Evolutionary conservation across 768 basidiomycete species (phyloP).

Genomic region (Tephrocybe sp.): DNA sequence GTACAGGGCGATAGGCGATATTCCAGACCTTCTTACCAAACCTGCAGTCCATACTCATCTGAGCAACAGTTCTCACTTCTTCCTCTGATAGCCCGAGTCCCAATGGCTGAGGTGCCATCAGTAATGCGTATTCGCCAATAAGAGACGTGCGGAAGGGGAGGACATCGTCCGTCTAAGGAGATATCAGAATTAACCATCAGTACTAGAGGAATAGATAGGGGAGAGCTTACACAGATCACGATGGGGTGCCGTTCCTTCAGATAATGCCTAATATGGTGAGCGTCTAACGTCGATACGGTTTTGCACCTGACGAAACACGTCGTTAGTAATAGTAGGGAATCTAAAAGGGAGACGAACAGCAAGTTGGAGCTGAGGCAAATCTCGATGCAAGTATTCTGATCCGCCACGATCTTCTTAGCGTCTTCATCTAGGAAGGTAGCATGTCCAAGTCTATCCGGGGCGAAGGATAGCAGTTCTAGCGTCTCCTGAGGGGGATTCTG

Average conservation of each 20-base stretch:
- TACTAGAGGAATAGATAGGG: not conserved
- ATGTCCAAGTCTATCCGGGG: constrained; percentile 73
- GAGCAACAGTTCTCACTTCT: constrained; percentile 56
- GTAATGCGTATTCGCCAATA: constrained; percentile 75
- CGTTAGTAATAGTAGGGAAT: not conserved
- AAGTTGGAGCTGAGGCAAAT: constrained; percentile 83
- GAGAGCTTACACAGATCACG: constrained; percentile 66
- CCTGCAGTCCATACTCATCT: constrained; percentile 58
- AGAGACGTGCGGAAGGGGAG: constrained; percentile 78
- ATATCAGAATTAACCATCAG: not conserved
- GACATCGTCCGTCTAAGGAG: constrained; percentile 74
- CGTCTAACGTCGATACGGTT: constrained; percentile 62
- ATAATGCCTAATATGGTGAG: constrained; percentile 73
- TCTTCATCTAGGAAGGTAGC: constrained; percentile 76
- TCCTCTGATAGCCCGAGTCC: constrained; percentile 67
- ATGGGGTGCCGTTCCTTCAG: constrained; percentile 65
- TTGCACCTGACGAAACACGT: constrained; percentile 51
- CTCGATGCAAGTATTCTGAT: constrained; percentile 63
- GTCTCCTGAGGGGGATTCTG: constrained; percentile 59
- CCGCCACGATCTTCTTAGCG: constrained; percentile 53
- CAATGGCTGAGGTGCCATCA: constrained; percentile 68
- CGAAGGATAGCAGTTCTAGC: constrained; percentile 54
- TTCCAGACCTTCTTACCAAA: constrained; percentile 2
- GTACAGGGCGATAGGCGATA: not conserved
- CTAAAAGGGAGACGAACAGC: constrained; percentile 44